phyloP scores from a whole-genome alignment of 1,139 yeast genomes.

The Kurtzmaniella quercitrusa region DNA sequence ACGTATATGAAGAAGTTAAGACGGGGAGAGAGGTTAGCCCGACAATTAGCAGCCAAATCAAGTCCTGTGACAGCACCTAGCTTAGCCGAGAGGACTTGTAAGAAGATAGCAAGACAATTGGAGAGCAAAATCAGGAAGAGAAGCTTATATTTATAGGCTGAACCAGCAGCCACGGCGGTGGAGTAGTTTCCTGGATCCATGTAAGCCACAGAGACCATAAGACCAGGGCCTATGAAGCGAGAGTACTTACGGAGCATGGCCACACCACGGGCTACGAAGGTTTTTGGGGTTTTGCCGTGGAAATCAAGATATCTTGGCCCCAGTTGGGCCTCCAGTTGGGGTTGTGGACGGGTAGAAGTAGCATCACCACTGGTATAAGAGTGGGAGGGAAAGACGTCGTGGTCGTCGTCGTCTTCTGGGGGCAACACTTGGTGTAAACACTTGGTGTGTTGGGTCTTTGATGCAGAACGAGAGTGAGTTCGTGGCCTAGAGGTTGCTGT shows the following conservation, averaged over 20 bases:
- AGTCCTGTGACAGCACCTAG: conserved; percentile 89
- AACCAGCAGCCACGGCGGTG: conserved; percentile 92
- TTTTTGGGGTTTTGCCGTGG: background rate
- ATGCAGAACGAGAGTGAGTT: background rate
- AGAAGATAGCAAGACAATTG: conserved; percentile 79
- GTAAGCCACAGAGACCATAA: conserved; percentile 73
- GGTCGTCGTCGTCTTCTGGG: no score
- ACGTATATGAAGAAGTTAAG: conserved; percentile 60
- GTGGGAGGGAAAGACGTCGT: background rate
- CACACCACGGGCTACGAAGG: background rate
- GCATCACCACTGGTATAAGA: background rate
- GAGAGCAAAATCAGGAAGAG: conserved; percentile 77
- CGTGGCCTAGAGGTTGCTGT: background rate
- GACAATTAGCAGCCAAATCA: conserved; percentile 83
- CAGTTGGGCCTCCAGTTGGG: background rate
- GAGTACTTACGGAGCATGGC: conserved; percentile 44
- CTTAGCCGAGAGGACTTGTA: conserved; percentile 81
- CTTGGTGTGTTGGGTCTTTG: background rate
- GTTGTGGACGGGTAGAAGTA: background rate
- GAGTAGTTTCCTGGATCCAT: conserved; percentile 93
- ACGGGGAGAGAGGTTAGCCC: conserved; percentile 63
- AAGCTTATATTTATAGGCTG: conserved; percentile 77
- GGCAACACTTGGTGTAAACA: background rate
- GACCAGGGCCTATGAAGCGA: conserved; percentile 83
- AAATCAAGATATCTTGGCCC: background rate